Percentiles rank a stretch among this genome's conserved stretches.
These are phyloP conservation scores for Chlorella sp. DNA, from an alignment of 139 green algal species.

Conservation along the genomic window DNA sequence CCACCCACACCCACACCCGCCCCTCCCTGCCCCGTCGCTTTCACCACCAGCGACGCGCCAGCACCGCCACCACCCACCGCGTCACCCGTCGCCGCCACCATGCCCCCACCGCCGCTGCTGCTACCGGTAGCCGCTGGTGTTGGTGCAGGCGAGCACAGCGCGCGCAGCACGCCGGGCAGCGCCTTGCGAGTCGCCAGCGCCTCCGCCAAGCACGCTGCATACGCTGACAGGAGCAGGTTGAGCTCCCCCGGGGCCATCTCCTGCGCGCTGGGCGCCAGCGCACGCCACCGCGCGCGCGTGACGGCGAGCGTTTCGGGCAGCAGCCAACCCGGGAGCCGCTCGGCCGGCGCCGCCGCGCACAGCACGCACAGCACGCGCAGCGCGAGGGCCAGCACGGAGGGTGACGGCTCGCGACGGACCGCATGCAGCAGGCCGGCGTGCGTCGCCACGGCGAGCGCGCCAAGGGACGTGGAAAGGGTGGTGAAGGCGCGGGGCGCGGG, in stretches of 20 bases:
- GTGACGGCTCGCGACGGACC: conserved; percentile 15
- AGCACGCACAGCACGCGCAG: conserved; percentile 52
- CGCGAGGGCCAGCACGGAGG: conserved; percentile 22
- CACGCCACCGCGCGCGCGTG: conserved; percentile 11
- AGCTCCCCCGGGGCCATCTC: conserved; percentile 2
- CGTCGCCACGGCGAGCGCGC: conserved; percentile 31
- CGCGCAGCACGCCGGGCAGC: conserved; percentile 12
- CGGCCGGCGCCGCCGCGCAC: conserved; percentile 39
- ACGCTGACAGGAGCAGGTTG: conserved; percentile 14
- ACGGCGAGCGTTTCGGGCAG: conserved; percentile 18
- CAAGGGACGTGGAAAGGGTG: conserved; percentile 55
- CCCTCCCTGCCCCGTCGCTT: not conserved
- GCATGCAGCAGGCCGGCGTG: conserved; percentile 38
- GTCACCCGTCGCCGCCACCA: too few species aligned
- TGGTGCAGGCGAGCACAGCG: too few species aligned
- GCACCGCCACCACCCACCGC: not conserved
- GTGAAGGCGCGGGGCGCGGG: conserved; percentile 47
- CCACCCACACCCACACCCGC: not conserved
- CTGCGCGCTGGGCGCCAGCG: not conserved
- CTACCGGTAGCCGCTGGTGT: too few species aligned
- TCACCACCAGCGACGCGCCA: not conserved
- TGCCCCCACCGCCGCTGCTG: too few species aligned
- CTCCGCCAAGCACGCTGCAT: conserved; percentile 43
- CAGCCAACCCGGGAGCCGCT: conserved; percentile 48
- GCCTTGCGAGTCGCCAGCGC: conserved; percentile 40